Evolutionary conservation across 352 stramenopile genomes (phyloP).

Genomic region (Phytophthora quininea): DNA sequence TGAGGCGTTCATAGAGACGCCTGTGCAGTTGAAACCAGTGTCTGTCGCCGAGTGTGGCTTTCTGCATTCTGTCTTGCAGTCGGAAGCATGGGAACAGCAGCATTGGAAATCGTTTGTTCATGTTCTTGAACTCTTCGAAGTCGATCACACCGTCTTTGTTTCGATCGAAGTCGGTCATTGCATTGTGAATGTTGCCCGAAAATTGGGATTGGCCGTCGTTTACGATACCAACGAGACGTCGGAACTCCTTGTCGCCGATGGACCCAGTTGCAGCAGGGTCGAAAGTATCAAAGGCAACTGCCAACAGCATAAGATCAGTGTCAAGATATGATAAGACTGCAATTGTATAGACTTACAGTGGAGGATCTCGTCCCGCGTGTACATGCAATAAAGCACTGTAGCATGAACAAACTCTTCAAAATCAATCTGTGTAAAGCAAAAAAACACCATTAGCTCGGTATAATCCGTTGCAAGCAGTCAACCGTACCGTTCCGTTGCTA

Average conservation of each 20-base stretch:
- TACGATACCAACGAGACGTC: conserved; percentile 73
- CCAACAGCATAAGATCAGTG: too few relatives aligned
- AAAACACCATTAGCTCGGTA: conserved; percentile 5
- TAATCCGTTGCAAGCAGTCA: not conserved
- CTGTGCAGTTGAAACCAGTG: conserved; percentile 86
- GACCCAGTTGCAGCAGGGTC: conserved; percentile 80
- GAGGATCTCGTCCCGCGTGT: conserved; percentile 92
- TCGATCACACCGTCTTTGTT: conserved; percentile 93
- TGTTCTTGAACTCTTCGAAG: conserved; percentile 91
- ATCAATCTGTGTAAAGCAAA: conserved; percentile 68
- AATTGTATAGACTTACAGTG: conserved; percentile 58
- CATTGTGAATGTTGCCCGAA: conserved; percentile 89
- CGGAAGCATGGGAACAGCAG: conserved; percentile 93
- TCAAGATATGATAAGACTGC: too few relatives aligned
- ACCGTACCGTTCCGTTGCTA: conserved; percentile 73
- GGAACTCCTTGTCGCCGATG: conserved; percentile 87
- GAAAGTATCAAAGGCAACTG: conserved; percentile 92
- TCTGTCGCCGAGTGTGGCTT: conserved; percentile 79
- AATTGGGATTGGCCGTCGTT: conserved; percentile 89
- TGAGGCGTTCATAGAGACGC: conserved; percentile 73
- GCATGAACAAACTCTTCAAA: conserved; percentile 93
- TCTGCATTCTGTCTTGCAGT: conserved; percentile 92
- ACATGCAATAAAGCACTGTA: conserved; percentile 93
- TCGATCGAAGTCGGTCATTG: conserved; percentile 87
- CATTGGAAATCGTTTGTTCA: conserved; percentile 93